phyloP scores from a whole-genome alignment of 2,329 filamentous ascomycete genomes.

The Microsporum audouinii region DNA sequence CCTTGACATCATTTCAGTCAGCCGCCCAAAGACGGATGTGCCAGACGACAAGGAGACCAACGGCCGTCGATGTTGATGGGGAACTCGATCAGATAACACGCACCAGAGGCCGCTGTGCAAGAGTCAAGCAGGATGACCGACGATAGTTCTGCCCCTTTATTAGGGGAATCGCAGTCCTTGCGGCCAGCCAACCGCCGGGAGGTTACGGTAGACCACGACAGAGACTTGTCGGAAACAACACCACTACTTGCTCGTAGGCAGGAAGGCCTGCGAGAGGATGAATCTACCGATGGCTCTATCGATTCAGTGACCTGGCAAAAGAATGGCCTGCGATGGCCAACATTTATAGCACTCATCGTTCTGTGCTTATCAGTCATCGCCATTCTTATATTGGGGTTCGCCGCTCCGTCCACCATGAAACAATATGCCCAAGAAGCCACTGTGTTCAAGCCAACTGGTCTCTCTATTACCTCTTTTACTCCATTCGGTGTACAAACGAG shows the following conservation, averaged over 20 bases:
- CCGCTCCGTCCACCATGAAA: conserved; percentile 67
- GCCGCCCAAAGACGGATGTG: not conserved
- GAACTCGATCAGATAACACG: not conserved
- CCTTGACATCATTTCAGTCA: not conserved
- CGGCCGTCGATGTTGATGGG: not conserved
- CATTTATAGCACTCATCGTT: conserved; percentile 57
- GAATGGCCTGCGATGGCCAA: conserved; percentile 55
- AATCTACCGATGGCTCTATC: not conserved
- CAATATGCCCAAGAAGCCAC: conserved; percentile 76
- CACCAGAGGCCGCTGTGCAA: not conserved
- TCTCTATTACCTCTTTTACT: conserved; percentile 80
- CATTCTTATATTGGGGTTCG: conserved; percentile 69
- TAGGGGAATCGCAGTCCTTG: not conserved
- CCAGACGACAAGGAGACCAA: not conserved
- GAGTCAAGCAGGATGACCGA: not conserved
- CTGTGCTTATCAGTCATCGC: conserved; percentile 52
- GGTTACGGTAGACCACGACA: not conserved
- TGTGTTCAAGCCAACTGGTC: conserved; percentile 67
- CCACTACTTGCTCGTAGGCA: conserved; percentile 31
- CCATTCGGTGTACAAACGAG: conserved; percentile 63
- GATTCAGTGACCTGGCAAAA: not conserved
- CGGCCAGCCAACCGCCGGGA: not conserved
- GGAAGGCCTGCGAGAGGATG: conserved; percentile 14
- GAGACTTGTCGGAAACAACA: conserved; percentile 29
- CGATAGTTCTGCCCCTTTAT: not conserved